Evolutionary conservation across 768 basidiomycete genomes (phyloP), one percentile per base, ranked within the genome.

Genomic region (Mycena galericulata): DNA sequence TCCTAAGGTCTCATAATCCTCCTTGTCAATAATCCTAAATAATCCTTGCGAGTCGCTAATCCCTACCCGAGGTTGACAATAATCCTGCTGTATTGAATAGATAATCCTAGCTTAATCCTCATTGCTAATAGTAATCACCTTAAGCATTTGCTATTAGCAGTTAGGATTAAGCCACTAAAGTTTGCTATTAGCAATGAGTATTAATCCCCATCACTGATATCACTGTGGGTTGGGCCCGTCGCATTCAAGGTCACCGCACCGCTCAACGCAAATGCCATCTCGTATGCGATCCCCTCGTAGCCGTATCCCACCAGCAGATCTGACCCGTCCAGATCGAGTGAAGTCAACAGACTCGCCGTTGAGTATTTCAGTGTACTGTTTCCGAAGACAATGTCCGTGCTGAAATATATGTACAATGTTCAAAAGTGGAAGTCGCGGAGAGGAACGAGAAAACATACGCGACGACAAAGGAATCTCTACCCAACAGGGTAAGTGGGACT

Each of bases 311-410:
- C 78, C 15, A 87, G 74, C 51, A 84, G 75, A 56, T 87, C 85
- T 38, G 80, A 75, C 11, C 66, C 75, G 18, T 79, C 85, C 29
- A 85, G 78, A 43, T 53, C 70, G 22, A 82, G 82, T 0, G 85
- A 83, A 65, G 84, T 87, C 54, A 90, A 77, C 30, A 90, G 77
- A 30, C 79, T 78, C 2, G 88, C 87, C 1, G 90, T 90, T 4
- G 88, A 86, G 76, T 89, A 89, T 15, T 82, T 73, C 17, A 89
- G 69, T 20, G 82, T 83, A n/a, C 18, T 65, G 27, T 70, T 75
- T 26, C 90, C 89, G 67, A 88, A 90, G 18, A 79, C 76, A 68
- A 87, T 85, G 74, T 89, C 86, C 2, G 86, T 84, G 26, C 68
- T 69, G 29, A 84, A 61, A n/a, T n/a, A n/a, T n/a, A n/a, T n/a